These are phyloP conservation scores for Parmales sp. DNA, from an alignment of 108 stramenopile species.

Conservation along the genomic window DNA sequence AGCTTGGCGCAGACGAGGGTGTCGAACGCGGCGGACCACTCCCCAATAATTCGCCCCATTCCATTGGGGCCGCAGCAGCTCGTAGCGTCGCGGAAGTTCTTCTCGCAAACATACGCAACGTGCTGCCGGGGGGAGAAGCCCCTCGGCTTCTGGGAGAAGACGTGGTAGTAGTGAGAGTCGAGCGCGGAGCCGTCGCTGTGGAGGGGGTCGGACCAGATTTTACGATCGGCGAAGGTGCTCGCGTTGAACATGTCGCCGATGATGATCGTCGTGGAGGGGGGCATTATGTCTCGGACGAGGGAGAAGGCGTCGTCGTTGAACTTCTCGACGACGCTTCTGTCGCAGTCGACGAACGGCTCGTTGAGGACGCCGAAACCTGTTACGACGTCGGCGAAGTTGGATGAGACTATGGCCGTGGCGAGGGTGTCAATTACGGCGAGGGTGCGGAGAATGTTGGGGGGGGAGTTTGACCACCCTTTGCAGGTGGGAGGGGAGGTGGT, in stretches of 20 bases:
- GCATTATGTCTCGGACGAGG: conserved; percentile 32
- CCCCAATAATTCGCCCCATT: conserved; percentile 46
- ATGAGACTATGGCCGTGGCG: conserved; percentile 28
- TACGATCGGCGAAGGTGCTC: conserved; percentile 33
- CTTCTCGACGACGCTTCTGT: conserved; percentile 24
- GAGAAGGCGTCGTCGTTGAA: conserved; percentile 43
- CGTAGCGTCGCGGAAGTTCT: conserved; percentile 14
- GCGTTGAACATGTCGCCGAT: conserved; percentile 46
- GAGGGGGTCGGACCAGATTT: conserved; percentile 33
- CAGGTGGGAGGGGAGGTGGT: conserved; percentile 33
- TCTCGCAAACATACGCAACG: conserved; percentile 50
- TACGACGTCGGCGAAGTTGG: conserved; percentile 41
- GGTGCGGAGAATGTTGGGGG: conserved; percentile 36
- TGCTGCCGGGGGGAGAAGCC: conserved; percentile 45
- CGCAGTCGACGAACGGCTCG: conserved; percentile 50
- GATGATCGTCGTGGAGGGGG: conserved; percentile 32
- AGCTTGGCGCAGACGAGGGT: conserved; percentile 29
- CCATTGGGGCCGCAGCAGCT: conserved; percentile 42
- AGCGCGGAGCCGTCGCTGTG: conserved; percentile 38
- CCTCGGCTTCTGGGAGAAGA: conserved; percentile 44
- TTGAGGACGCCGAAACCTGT: conserved; percentile 65
- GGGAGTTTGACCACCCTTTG: conserved; percentile 14
- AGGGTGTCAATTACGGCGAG: conserved; percentile 39
- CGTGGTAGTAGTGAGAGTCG: conserved; percentile 58
- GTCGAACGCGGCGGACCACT: conserved; percentile 59